Conservation (phyloP, 1,284 basidiomycete genomes). For the Cutaneotrichosporon curvatum region DNA sequence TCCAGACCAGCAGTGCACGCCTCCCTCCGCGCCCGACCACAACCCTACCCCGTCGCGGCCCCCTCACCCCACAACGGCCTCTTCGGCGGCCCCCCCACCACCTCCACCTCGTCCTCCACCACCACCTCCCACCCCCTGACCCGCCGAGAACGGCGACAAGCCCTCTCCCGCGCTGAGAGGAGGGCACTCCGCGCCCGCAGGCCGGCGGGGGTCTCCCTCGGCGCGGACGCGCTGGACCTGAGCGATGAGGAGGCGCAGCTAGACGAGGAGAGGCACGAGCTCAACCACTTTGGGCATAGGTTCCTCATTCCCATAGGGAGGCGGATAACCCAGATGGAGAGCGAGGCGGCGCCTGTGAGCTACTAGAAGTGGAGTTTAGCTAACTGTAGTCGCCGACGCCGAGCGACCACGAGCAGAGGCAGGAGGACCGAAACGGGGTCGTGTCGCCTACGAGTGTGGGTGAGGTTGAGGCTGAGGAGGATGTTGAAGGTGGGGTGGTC, state of each 20-base stretch:
- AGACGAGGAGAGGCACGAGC: conserved; percentile 31
- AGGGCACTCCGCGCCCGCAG: conserved; percentile 29
- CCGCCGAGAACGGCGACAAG: neutral
- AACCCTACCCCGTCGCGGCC: neutral
- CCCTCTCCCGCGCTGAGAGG: conserved; percentile 16
- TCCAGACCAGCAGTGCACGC: conserved; percentile 22
- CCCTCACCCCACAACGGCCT: neutral
- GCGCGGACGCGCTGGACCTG: conserved; percentile 30
- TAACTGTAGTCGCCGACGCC: conserved; percentile 35
- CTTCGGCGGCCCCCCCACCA: neutral
- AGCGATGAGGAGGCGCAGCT: conserved; percentile 33
- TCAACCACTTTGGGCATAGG: conserved; percentile 38
- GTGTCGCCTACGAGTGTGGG: conserved; percentile 1
- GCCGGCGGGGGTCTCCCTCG: conserved; percentile 27
- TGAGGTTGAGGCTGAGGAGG: neutral
- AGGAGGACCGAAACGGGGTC: conserved; percentile 31
- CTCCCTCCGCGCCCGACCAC: neutral
- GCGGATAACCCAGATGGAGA: conserved; percentile 40
- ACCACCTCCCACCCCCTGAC: neutral
- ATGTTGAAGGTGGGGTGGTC: too few species aligned
- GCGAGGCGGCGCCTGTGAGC: conserved; percentile 38
- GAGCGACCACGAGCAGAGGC: conserved; percentile 34
- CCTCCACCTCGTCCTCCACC: neutral
- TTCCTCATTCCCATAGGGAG: conserved; percentile 41
- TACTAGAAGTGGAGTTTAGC: neutral